These are phyloP conservation scores for Lunularia cruciata DNA, from an alignment of 225 moss, liverwort and hornwort species.

Conservation along the genomic window DNA sequence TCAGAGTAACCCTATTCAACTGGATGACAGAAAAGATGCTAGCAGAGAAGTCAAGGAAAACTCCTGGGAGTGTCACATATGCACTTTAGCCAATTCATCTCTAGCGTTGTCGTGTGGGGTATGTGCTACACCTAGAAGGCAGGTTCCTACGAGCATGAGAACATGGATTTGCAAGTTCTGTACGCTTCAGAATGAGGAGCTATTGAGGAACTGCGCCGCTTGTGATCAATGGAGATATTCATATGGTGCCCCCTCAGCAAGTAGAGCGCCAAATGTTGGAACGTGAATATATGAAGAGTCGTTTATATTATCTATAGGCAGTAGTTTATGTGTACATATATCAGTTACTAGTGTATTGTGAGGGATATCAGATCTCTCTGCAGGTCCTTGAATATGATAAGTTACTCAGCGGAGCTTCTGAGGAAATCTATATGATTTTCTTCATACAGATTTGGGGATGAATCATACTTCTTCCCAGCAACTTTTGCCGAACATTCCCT, in stretches of 20 bases:
- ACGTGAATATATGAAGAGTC: no score
- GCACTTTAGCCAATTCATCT: slow-evolving; percentile 70
- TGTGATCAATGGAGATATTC: slow-evolving; percentile 95
- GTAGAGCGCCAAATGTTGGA: slow-evolving; percentile 69
- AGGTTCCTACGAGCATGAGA: slow-evolving; percentile 22
- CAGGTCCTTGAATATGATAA: no score
- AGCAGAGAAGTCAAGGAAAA: slow-evolving; percentile 23
- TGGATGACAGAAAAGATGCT: slow-evolving; percentile 12
- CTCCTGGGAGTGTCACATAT: slow-evolving; percentile 56
- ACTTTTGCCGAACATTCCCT: no score
- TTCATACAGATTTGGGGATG: no score
- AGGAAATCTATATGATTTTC: no score
- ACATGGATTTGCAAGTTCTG: slow-evolving; percentile 89
- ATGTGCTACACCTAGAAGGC: slow-evolving; percentile 55
- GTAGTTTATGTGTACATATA: no score
- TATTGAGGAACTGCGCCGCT: slow-evolving; percentile 77
- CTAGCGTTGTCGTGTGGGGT: slow-evolving; percentile 60
- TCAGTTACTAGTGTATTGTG: no score
- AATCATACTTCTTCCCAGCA: no score
- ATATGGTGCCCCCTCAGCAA: slow-evolving; percentile 69
- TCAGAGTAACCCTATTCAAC: slow-evolving; percentile 32
- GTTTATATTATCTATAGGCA: no score
- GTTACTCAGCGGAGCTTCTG: no score
- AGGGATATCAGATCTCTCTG: no score
- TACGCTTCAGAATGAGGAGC: slow-evolving; percentile 72